A percentile compares a stretch with the other conserved stretches of the same genome.
Conservation (phyloP, 768 basidiomycete species). For the Calocera viscosa region DNA sequence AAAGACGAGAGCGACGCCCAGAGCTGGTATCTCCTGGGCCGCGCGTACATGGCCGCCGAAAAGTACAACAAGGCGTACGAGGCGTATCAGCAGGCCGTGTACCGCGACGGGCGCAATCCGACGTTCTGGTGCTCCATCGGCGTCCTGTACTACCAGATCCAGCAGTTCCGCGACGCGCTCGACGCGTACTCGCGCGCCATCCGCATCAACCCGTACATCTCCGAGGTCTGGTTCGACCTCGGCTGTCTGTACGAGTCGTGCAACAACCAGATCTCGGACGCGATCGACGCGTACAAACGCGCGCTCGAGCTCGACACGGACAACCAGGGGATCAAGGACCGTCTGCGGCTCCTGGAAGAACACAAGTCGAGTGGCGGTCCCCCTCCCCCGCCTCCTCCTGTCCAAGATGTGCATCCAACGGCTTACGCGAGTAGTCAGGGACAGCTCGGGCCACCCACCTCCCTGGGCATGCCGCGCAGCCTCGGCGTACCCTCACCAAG, state of each 20-base stretch:
- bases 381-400: conserved; percentile 74
- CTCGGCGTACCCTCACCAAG: conserved; percentile 9
- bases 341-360: conserved; percentile 63
- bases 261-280: conserved; percentile 97
- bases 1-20: conserved; percentile 89
- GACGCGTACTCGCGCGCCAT: conserved; percentile 99
- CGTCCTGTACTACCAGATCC: conserved; percentile 98
- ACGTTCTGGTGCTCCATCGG: conserved; percentile 99
- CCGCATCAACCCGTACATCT: conserved; percentile 95
- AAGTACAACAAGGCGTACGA: conserved; percentile 99
- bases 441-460: conserved; percentile 12
- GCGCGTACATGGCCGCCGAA: conserved; percentile 96
- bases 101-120: conserved; percentile 95
- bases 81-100: conserved; percentile 97
- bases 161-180: conserved; percentile 96
- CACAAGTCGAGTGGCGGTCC: conserved; percentile 64
- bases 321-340: conserved; percentile 70
- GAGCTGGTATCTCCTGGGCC: conserved; percentile 96
- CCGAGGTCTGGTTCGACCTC: conserved; percentile 91
- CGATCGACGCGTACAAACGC: conserved; percentile 94
- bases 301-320: conserved; percentile 86
- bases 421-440: conserved; percentile 50
- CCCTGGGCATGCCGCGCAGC: conserved; percentile 9
- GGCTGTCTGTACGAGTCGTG: conserved; percentile 95
- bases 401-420: conserved; percentile 92